Conservation (phyloP, 2,329 filamentous ascomycete genomes). For the Neurospora sp. region DNA sequence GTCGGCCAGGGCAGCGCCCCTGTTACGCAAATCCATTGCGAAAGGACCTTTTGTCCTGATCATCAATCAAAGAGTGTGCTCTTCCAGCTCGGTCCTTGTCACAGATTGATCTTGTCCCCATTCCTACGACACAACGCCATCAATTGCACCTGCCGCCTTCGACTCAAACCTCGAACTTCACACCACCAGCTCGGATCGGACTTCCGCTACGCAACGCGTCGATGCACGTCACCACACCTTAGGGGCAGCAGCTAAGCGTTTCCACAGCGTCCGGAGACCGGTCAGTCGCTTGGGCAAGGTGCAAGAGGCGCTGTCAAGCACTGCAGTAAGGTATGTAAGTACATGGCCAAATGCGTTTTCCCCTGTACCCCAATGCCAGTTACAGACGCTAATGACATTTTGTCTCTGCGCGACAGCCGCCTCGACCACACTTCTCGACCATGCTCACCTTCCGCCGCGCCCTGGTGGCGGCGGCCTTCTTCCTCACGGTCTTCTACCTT, state of each 20-base stretch:
- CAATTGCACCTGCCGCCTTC: background rate
- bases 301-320: background rate
- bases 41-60: background rate
- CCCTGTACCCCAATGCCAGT: background rate
- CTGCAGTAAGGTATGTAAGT: background rate
- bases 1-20: background rate
- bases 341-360: background rate
- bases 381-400: background rate
- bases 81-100: background rate
- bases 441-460: constrained; percentile 78
- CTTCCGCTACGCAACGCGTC: background rate
- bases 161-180: background rate
- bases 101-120: background rate
- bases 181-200: background rate
- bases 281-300: background rate
- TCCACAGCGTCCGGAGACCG: background rate
- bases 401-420: background rate
- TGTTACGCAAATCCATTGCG: background rate
- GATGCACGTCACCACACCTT: background rate
- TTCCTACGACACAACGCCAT: background rate
- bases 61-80: background rate
- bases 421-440: constrained; percentile 14
- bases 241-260: background rate
- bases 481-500: constrained; percentile 61
- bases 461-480: constrained; percentile 58